phyloP scores from a whole-genome alignment of 2,329 filamentous ascomycete genomes.

The Huntiella decipiens region DNA sequence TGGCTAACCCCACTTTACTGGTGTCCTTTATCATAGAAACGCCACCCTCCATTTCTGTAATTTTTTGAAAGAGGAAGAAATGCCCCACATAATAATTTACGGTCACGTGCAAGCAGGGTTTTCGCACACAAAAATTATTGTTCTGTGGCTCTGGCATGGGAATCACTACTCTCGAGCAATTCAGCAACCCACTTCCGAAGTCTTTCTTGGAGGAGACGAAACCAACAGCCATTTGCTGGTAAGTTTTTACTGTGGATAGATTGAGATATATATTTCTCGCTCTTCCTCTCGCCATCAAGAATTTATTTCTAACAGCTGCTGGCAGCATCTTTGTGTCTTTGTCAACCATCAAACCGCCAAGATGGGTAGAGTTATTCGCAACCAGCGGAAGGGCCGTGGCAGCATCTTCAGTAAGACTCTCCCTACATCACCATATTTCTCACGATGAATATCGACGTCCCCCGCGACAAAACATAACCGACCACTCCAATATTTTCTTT shows the following conservation, averaged over 20 bases:
- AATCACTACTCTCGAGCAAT: slow-evolving; percentile 12
- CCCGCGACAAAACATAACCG: no score
- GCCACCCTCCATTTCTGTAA: not conserved
- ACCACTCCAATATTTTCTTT: no score
- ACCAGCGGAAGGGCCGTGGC: slow-evolving; percentile 43
- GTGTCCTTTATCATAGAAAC: not conserved
- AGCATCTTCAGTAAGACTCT: slow-evolving; percentile 35
- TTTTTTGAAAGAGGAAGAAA: not conserved
- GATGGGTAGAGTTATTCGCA: slow-evolving; percentile 45
- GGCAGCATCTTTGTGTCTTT: slow-evolving; percentile 12
- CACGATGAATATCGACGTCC: not conserved
- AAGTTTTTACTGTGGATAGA: slow-evolving; percentile 7
- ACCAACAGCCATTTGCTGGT: slow-evolving; percentile 11
- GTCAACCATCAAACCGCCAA: slow-evolving; percentile 13
- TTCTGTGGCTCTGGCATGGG: slow-evolving; percentile 10
- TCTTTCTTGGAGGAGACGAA: slow-evolving; percentile 12
- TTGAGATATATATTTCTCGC: slow-evolving; percentile 3
- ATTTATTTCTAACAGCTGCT: slow-evolving; percentile 12
- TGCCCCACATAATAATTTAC: slow-evolving; percentile 6
- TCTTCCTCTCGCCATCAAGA: slow-evolving; percentile 1
- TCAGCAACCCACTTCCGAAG: slow-evolving; percentile 12
- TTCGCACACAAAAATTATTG: slow-evolving; percentile 12
- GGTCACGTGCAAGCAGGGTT: slow-evolving; percentile 12
- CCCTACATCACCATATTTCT: not conserved
- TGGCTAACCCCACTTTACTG: not conserved